phyloP scores from a whole-genome alignment of 2,329 filamentous ascomycete species.

The Aspergillus sclerotialis region DNA sequence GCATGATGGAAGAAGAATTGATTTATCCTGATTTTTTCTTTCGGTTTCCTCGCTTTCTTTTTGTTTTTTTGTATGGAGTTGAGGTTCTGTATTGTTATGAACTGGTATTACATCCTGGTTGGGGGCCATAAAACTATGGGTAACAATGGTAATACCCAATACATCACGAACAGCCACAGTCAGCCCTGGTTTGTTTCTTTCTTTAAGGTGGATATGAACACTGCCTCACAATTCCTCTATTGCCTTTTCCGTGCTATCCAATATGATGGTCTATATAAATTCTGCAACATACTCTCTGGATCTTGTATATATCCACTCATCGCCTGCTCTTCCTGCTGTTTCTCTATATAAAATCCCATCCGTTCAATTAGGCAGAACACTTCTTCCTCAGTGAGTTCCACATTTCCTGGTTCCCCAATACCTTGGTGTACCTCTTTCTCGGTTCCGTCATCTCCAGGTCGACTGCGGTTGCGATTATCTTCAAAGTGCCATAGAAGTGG shows the following conservation, averaged over 20 bases:
- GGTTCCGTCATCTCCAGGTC: constrained; percentile 12
- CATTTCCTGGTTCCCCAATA: constrained; percentile 81
- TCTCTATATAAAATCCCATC: constrained; percentile 70
- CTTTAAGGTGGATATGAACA: too few relatives aligned
- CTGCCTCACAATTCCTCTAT: too few relatives aligned
- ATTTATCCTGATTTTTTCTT: background rate
- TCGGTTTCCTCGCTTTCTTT: constrained; percentile 1
- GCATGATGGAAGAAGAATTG: too few relatives aligned
- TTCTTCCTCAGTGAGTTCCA: constrained; percentile 87
- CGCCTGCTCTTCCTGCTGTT: constrained; percentile 51
- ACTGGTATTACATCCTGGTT: too few relatives aligned
- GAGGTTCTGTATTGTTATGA: too few relatives aligned
- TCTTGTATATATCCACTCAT: constrained; percentile 76
- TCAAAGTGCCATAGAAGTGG: constrained; percentile 96
- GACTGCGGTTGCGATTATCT: constrained; percentile 37
- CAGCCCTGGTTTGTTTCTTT: too few relatives aligned
- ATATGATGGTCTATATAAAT: constrained; percentile 68
- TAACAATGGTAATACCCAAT: too few relatives aligned
- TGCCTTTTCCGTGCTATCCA: constrained; percentile 74
- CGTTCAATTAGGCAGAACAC: constrained; percentile 66
- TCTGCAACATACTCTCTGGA: constrained; percentile 75
- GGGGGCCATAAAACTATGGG: too few relatives aligned
- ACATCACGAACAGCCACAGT: too few relatives aligned
- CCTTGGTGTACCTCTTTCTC: constrained; percentile 41
- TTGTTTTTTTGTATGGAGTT: constrained; percentile 2